These are phyloP conservation scores for Parathielavia hyrcaniae DNA, from an alignment of 495 filamentous ascomycete species.

Conservation along the genomic window DNA sequence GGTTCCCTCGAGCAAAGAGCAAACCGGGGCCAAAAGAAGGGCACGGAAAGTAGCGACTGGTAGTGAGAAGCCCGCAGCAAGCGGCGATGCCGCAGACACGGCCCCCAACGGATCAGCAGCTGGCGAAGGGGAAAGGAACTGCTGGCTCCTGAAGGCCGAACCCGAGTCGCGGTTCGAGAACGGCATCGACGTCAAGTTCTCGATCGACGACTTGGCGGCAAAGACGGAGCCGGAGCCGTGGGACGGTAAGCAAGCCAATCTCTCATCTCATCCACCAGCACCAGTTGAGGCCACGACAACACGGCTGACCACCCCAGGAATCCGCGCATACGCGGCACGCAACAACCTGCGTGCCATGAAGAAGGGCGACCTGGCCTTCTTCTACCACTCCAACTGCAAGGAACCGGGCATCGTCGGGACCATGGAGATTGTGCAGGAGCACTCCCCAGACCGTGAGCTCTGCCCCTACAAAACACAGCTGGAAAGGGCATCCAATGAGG, in stretches of 20 bases:
- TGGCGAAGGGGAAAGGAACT: conserved; percentile 40
- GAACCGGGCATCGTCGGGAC: conserved; percentile 84
- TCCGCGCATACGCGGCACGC: conserved; percentile 53
- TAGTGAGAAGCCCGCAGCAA: not conserved
- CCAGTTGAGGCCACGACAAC: not conserved
- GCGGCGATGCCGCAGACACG: not conserved
- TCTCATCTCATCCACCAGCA: not conserved
- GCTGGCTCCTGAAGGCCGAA: conserved; percentile 96
- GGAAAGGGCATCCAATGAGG: not conserved
- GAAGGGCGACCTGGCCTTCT: conserved; percentile 85
- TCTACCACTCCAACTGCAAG: conserved; percentile 97
- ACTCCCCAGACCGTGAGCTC: conserved; percentile 65
- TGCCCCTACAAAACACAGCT: not conserved
- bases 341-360: conserved; percentile 90
- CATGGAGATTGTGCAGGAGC: conserved; percentile 85
- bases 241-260: conserved; percentile 58
- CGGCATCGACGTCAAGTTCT: conserved; percentile 82
- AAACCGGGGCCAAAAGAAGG: not conserved
- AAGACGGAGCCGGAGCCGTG: conserved; percentile 72
- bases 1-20: conserved; percentile 5
- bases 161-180: conserved; percentile 81
- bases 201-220: conserved; percentile 79
- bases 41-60: not conserved
- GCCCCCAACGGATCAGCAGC: not conserved
- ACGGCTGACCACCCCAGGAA: conserved; percentile 31